A percentile compares a stretch with the other conserved stretches of the same genome.
phyloP scores from a whole-genome alignment of 495 filamentous ascomycete species.

The Talaromyces stipitatus region DNA sequence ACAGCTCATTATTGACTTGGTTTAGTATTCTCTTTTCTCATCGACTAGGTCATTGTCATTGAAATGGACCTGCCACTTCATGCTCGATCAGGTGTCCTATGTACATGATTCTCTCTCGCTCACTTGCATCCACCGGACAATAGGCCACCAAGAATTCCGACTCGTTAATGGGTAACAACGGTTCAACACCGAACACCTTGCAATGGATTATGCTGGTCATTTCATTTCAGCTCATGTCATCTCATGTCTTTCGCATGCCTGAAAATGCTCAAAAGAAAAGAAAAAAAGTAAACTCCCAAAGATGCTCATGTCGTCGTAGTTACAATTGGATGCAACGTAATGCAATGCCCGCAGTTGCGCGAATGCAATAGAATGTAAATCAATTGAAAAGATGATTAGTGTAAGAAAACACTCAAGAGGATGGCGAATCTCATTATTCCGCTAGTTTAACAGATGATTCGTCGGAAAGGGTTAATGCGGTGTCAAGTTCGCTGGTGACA shows the following conservation, averaged over 20 bases:
- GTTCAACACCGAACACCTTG: constrained; percentile 6
- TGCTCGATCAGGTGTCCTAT: neutral
- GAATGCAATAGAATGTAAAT: neutral
- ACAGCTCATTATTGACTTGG: constrained; percentile 22
- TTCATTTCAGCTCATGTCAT: neutral
- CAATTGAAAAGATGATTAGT: neutral
- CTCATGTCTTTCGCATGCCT: neutral
- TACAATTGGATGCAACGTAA: neutral
- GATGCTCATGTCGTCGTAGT: constrained; percentile 1
- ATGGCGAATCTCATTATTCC: neutral
- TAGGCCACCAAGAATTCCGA: neutral
- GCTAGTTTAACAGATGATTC: neutral
- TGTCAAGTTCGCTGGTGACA: neutral
- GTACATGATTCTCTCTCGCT: neutral
- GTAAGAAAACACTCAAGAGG: neutral
- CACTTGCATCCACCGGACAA: too few relatives aligned
- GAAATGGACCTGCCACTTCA: neutral
- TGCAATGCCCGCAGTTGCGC: neutral
- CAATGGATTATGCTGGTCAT: constrained; percentile 1
- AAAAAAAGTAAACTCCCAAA: neutral
- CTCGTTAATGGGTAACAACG: neutral
- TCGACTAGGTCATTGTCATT: neutral
- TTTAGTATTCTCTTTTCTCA: too few relatives aligned
- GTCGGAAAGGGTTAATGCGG: neutral
- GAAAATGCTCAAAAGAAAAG: constrained; percentile 4